Percentiles rank a stretch among this genome's conserved stretches.
These are phyloP conservation scores for Hamamelis virginiana DNA, from an alignment of 164 flowering plant species.

Conservation along the genomic window DNA sequence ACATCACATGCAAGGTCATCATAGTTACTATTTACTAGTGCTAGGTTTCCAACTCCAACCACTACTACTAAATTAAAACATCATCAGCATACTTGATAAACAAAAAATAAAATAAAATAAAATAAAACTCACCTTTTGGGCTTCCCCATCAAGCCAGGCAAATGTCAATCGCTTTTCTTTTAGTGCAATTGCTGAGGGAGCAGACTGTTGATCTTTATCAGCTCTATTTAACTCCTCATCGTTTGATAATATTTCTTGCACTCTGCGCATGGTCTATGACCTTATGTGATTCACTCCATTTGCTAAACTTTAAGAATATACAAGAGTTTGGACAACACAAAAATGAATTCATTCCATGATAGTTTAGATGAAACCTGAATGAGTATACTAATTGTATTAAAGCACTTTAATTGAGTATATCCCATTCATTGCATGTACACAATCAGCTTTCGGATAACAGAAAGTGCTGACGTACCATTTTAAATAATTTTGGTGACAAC, in stretches of 20 bases:
- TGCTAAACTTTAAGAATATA: background rate
- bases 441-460: no score
- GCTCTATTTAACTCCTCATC: slow-evolving; percentile 27
- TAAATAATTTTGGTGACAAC: no score
- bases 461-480: no score
- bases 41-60: no score
- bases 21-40: background rate
- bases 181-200: slow-evolving; percentile 48
- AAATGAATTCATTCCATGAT: slow-evolving; percentile 1
- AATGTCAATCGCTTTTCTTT: slow-evolving; percentile 76
- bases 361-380: background rate
- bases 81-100: background rate
- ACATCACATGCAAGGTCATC: background rate
- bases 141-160: slow-evolving; percentile 96
- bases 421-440: background rate
- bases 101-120: slow-evolving; percentile 1
- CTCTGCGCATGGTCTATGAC: slow-evolving; percentile 83
- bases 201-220: slow-evolving; percentile 23
- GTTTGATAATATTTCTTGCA: slow-evolving; percentile 54
- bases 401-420: background rate
- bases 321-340: background rate
- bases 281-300: slow-evolving; percentile 18
- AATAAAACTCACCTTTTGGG: slow-evolving; percentile 55
- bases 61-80: background rate
- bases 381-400: background rate